Evolutionary conservation across 2,329 filamentous ascomycete genomes (phyloP).

Genomic region (Mollisia scopiformis): DNA sequence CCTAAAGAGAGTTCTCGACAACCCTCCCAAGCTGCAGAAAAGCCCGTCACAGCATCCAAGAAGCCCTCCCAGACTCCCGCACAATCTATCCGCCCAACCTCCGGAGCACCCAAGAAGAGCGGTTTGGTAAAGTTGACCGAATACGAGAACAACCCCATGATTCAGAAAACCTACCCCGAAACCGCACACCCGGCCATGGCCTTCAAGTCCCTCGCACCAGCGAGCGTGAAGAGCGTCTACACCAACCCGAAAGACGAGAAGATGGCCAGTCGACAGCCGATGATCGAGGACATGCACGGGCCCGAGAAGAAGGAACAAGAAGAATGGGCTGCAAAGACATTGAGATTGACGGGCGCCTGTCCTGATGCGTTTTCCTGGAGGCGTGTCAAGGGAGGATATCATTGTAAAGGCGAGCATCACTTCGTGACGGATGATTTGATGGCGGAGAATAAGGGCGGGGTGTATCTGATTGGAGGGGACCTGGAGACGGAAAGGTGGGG

Average conservation of each 20-base stretch:
- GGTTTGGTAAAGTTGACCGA: background rate
- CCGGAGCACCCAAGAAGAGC: background rate
- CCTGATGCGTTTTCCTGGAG: constrained; percentile 16
- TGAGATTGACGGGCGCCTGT: constrained; percentile 14
- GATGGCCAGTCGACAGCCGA: constrained; percentile 24
- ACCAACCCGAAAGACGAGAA: background rate
- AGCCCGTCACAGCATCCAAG: background rate
- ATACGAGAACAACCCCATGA: background rate
- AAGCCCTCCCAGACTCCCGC: background rate
- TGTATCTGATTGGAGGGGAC: constrained; percentile 3
- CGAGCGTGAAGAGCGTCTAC: constrained; percentile 7
- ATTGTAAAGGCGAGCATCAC: constrained; percentile 22
- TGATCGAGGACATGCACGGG: constrained; percentile 8
- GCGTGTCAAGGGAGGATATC: constrained; percentile 22
- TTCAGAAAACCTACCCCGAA: background rate
- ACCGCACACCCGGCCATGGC: background rate
- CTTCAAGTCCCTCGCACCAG: background rate
- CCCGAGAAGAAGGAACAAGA: constrained; percentile 24
- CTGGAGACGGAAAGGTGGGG: constrained; percentile 2
- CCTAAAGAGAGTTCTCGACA: too few species aligned
- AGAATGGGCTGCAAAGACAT: constrained; percentile 16
- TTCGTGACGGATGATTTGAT: constrained; percentile 24
- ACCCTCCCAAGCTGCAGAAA: too few species aligned
- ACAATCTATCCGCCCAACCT: too few species aligned
- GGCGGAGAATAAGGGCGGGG: constrained; percentile 25